Percentiles rank a stretch among this genome's conserved stretches.
phyloP scores from a whole-genome alignment of 371 early-diverging fungal genomes.

The Zopfochytrium polystomum region DNA sequence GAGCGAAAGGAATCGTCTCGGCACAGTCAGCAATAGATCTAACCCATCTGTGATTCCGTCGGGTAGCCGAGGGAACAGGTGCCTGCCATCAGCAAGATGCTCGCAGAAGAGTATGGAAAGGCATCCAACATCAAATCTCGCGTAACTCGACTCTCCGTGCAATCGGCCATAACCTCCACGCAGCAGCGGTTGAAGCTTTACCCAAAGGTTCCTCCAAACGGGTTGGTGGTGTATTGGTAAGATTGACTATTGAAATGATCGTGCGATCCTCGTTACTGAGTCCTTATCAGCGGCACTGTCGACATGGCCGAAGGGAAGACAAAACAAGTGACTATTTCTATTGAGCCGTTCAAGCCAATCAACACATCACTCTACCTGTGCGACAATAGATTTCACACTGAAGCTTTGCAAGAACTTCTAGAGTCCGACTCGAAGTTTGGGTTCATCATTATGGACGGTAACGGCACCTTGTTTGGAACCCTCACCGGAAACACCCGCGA shows the following conservation, averaged over 20 bases:
- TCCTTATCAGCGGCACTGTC: constrained; percentile 91
- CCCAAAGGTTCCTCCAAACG: constrained; percentile 89
- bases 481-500: constrained; percentile 96
- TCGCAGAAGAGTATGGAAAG: constrained; percentile 99
- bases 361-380: constrained; percentile 99
- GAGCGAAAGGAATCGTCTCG: too few species aligned
- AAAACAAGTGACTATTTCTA: constrained; percentile 98
- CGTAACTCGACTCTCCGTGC: constrained; percentile 97
- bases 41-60: too few species aligned
- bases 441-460: constrained; percentile 99
- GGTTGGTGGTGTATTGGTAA: constrained; percentile 77
- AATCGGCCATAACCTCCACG: constrained; percentile 98
- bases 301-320: constrained; percentile 99
- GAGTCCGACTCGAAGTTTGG: constrained; percentile 98
- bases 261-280: not conserved
- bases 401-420: constrained; percentile 87
- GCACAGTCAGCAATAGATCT: not conserved
- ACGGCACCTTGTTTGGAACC: constrained; percentile 96
- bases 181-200: constrained; percentile 98
- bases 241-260: not conserved
- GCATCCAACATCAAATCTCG: constrained; percentile 99
- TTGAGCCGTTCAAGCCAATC: constrained; percentile 99
- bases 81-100: constrained; percentile 87
- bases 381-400: constrained; percentile 99
- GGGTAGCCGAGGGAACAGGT: constrained; percentile 94